These are phyloP conservation scores for Coemansia reversa DNA, from an alignment of 192 early-diverging fungal genomes.

Conservation along the genomic window DNA sequence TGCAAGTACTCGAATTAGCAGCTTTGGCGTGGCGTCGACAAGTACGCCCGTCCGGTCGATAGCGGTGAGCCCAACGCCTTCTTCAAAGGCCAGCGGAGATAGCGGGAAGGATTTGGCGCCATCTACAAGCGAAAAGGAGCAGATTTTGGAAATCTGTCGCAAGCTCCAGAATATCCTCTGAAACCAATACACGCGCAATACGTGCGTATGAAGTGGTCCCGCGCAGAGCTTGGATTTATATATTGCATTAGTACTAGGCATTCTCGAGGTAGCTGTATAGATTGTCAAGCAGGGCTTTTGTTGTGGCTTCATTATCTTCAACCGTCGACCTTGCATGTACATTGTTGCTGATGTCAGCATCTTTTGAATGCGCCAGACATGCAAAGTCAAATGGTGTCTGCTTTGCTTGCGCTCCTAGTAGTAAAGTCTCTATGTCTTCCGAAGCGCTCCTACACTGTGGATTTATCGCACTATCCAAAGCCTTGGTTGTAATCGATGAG, in stretches of 20 bases:
- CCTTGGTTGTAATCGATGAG: slow-evolving; percentile 39
- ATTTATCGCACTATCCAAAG: slow-evolving; percentile 38
- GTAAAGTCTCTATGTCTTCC: slow-evolving; percentile 3
- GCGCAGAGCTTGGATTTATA: not conserved
- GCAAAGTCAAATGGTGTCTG: not conserved
- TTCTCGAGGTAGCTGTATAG: not conserved
- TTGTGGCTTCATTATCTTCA: not conserved
- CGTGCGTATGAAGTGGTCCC: not conserved
- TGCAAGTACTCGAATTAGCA: slow-evolving; percentile 43
- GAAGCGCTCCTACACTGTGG: not conserved
- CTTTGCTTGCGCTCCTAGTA: not conserved
- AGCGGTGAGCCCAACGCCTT: slow-evolving; percentile 34
- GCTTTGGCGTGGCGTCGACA: slow-evolving; percentile 50
- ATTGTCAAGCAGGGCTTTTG: not conserved
- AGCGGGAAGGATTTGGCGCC: slow-evolving; percentile 23
- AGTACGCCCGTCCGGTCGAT: slow-evolving; percentile 46
- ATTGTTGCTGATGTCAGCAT: not conserved
- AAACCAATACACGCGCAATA: slow-evolving; percentile 3
- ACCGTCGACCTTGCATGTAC: not conserved
- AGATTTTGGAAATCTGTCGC: slow-evolving; percentile 51
- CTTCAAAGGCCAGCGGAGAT: slow-evolving; percentile 22
- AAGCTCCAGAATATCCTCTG: slow-evolving; percentile 42
- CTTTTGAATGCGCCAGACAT: slow-evolving; percentile 2
- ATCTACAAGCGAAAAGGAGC: slow-evolving; percentile 24
- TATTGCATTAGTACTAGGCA: not conserved